Percentiles rank a stretch among this genome's conserved stretches.
phyloP scores from a whole-genome alignment of 2,329 filamentous ascomycete species.

The Atkinsonella hypoxylon region DNA sequence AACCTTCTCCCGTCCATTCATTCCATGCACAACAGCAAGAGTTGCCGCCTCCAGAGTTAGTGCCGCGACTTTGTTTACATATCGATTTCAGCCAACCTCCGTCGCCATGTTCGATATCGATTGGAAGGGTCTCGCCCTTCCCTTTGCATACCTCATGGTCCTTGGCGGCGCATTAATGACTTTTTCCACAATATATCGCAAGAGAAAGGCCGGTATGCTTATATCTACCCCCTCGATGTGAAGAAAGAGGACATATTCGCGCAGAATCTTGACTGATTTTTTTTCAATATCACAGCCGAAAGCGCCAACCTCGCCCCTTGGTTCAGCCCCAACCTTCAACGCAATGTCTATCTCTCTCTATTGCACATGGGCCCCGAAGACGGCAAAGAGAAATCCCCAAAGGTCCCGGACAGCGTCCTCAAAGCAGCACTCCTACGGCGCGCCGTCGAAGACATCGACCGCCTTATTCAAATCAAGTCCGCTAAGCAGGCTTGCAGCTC shows the following conservation, averaged over 20 bases:
- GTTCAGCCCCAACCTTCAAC: slow-evolving; percentile 83
- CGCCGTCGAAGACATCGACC: slow-evolving; percentile 84
- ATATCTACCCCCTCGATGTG: too few relatives aligned
- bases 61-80: neutral
- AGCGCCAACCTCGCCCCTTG: slow-evolving; percentile 82
- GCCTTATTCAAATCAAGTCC: slow-evolving; percentile 77
- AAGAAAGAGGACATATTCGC: neutral
- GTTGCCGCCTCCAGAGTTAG: neutral
- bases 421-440: slow-evolving; percentile 81
- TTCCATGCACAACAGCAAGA: neutral
- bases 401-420: slow-evolving; percentile 71
- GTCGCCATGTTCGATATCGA: slow-evolving; percentile 33
- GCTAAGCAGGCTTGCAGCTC: slow-evolving; percentile 80
- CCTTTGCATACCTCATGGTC: slow-evolving; percentile 80
- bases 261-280: neutral
- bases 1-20: neutral
- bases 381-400: slow-evolving; percentile 52
- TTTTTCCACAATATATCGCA: slow-evolving; percentile 87
- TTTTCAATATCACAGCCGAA: slow-evolving; percentile 40
- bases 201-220: slow-evolving; percentile 72
- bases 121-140: slow-evolving; percentile 77
- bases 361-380: slow-evolving; percentile 61
- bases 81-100: neutral
- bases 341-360: slow-evolving; percentile 89
- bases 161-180: slow-evolving; percentile 80